phyloP scores from a whole-genome alignment of 306 rosid species.

The Ammopiptanthus mongolicus region DNA sequence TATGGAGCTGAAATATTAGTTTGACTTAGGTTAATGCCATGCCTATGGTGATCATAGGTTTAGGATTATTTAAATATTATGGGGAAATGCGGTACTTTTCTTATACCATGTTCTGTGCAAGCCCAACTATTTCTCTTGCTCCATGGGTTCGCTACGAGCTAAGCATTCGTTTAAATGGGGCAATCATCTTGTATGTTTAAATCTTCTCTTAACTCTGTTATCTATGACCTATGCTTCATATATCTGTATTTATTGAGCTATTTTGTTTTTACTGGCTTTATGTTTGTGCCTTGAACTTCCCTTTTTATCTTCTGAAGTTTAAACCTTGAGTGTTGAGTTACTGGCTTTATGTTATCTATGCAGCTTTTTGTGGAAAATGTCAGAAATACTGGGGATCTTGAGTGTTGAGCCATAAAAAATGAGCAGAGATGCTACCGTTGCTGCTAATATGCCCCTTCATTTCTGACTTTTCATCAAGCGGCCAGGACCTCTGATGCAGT shows the following conservation, averaged over 20 bases:
- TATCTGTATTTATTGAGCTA: background rate
- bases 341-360: slow-evolving; percentile 4
- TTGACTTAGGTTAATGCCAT: background rate
- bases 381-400: slow-evolving; percentile 14
- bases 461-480: slow-evolving; percentile 36
- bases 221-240: background rate
- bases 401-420: slow-evolving; percentile 13
- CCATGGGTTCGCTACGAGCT: background rate
- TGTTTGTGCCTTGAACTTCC: background rate
- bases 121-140: background rate
- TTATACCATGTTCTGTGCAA: background rate
- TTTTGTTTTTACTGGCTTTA: background rate
- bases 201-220: background rate
- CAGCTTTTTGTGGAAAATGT: slow-evolving; percentile 30
- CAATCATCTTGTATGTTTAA: background rate
- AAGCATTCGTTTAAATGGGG: background rate
- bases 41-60: background rate
- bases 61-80: background rate
- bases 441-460: slow-evolving; percentile 19
- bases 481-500: slow-evolving; percentile 33
- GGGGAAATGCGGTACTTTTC: background rate
- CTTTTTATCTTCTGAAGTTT: background rate
- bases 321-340: background rate
- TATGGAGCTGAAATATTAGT: background rate
- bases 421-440: slow-evolving; percentile 14